A percentile compares a stretch with the other conserved stretches of the same genome.
phyloP scores from a whole-genome alignment of 805 yeast species.

The Metschnikowia lunata region DNA sequence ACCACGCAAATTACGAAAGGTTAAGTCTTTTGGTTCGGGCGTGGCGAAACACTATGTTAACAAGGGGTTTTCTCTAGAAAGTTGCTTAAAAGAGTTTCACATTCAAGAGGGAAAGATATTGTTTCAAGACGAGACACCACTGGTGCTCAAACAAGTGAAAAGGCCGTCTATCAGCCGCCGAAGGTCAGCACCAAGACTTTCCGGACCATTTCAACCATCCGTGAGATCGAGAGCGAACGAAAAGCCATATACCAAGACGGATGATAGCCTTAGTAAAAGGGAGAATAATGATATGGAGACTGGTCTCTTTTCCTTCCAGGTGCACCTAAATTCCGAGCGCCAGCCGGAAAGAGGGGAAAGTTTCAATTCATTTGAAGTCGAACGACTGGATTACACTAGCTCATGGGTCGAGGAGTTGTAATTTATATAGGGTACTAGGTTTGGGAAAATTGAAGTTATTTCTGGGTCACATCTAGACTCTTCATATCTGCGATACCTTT shows the following conservation, averaged over 20 bases:
- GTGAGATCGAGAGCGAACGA: neutral
- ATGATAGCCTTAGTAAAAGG: conserved; percentile 10
- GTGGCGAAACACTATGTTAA: conserved; percentile 3
- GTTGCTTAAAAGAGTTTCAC: conserved; percentile 16
- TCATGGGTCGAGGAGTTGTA: no score
- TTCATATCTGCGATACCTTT: no score
- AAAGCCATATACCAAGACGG: neutral
- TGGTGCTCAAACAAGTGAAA: conserved; percentile 12
- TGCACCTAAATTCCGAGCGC: conserved; percentile 21
- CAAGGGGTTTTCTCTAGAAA: conserved; percentile 13
- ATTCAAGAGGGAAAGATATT: conserved; percentile 12
- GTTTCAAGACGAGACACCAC: conserved; percentile 16
- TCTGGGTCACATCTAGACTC: no score
- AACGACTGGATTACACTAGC: no score
- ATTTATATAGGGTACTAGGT: no score
- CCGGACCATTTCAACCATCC: conserved; percentile 3
- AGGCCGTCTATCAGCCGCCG: conserved; percentile 6
- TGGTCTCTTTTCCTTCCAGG: conserved; percentile 26
- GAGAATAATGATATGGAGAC: conserved; percentile 24
- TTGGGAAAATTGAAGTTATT: no score
- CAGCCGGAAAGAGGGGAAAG: no score
- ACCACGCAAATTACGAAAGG: conserved; percentile 4
- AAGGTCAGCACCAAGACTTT: conserved; percentile 6
- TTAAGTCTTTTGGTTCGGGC: conserved; percentile 8
- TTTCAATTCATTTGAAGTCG: no score